These are phyloP conservation scores for Musa acuminata DNA, from an alignment of 176 grass and related monocot genomes.

Conservation along the genomic window DNA sequence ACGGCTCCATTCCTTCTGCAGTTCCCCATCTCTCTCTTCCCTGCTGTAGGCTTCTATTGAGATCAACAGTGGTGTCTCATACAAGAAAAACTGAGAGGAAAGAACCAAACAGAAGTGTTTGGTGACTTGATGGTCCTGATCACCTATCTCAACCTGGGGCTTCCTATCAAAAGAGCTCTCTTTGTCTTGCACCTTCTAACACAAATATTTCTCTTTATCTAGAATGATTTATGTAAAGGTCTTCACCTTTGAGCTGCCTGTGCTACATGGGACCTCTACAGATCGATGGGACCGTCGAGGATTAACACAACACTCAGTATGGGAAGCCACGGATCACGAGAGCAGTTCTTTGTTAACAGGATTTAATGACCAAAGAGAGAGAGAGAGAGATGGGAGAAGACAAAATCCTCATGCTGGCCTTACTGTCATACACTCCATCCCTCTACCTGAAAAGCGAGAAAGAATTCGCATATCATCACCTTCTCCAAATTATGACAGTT, in stretches of 20 bases:
- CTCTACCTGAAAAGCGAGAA: constrained; percentile 3
- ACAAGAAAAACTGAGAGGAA: background rate
- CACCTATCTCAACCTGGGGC: background rate
- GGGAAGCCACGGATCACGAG: constrained; percentile 20
- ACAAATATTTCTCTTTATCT: background rate
- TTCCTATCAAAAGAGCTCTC: background rate
- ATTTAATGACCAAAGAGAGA: constrained; percentile 2
- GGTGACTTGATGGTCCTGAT: background rate
- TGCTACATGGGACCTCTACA: constrained; percentile 8
- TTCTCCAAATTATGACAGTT: constrained; percentile 33
- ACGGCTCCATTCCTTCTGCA: constrained; percentile 21
- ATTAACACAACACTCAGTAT: constrained; percentile 18
- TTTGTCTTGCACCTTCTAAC: background rate
- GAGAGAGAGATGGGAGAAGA: background rate
- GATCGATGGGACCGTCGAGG: constrained; percentile 16
- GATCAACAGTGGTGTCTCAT: background rate
- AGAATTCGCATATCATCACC: constrained; percentile 19
- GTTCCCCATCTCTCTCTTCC: constrained; percentile 18
- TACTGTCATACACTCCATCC: background rate
- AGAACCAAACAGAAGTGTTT: background rate
- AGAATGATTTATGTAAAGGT: no score
- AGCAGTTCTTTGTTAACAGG: background rate
- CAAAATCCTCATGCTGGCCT: constrained; percentile 5
- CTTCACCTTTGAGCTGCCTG: no score
- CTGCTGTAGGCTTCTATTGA: constrained; percentile 9